These are phyloP conservation scores for Blastocladiella emersonii DNA, from an alignment of 371 early-diverging fungal species.

Conservation along the genomic window DNA sequence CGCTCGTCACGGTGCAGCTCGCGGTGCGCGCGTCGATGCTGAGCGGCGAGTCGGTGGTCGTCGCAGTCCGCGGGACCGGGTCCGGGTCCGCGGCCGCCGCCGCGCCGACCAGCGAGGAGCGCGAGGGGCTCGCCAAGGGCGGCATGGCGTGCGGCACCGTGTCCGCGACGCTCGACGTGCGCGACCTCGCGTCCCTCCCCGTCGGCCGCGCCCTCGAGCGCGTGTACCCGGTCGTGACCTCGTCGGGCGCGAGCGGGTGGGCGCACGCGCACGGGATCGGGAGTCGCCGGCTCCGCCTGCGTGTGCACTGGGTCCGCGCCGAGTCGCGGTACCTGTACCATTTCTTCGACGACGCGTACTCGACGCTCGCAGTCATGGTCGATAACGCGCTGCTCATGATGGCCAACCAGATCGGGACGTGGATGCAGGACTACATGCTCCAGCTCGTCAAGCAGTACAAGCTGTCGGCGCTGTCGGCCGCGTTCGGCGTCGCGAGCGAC, in stretches of 20 bases:
- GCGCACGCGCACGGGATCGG: background rate
- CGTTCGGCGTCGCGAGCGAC: background rate
- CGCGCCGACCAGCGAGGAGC: background rate
- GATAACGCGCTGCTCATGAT: background rate
- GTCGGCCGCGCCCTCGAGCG: background rate
- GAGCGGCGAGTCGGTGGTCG: background rate
- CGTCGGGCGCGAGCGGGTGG: background rate
- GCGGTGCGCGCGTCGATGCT: background rate
- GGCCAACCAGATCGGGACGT: background rate
- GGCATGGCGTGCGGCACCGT: background rate
- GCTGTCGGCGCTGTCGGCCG: background rate
- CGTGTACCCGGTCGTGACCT: background rate
- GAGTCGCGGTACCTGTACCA: background rate
- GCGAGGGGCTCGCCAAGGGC: background rate
- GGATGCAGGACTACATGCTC: background rate
- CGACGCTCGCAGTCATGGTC: background rate
- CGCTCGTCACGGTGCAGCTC: background rate
- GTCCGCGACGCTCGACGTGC: background rate
- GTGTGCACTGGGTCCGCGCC: background rate
- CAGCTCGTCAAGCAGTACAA: constrained; percentile 3
- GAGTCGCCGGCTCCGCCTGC: background rate
- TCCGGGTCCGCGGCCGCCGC: no score
- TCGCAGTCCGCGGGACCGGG: background rate
- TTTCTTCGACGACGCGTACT: background rate
- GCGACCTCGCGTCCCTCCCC: background rate